Percentiles rank a stretch among this genome's conserved stretches.
phyloP scores from a whole-genome alignment of 169 alveolate genomes.

The Cryptosporidium viatorum region DNA sequence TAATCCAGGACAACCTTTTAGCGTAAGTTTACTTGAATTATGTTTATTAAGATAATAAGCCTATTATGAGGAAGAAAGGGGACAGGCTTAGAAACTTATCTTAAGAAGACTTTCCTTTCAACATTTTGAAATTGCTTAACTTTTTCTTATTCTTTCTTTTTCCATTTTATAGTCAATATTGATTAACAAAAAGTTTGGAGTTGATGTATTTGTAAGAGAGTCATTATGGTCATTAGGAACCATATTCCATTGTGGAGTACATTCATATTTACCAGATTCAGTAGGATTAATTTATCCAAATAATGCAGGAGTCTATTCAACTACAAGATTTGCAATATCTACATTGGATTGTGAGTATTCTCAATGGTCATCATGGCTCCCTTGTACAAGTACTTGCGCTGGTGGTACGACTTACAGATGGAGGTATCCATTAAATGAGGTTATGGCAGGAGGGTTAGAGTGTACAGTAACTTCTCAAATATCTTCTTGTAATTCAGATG shows the following conservation, averaged over 20 bases:
- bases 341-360: slow-evolving; percentile 65
- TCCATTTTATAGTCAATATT: slow-evolving; percentile 26
- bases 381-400: slow-evolving; percentile 59
- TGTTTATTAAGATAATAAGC: not conserved
- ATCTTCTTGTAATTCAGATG: slow-evolving; percentile 57
- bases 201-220: slow-evolving; percentile 61
- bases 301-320: slow-evolving; percentile 24
- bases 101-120: not conserved
- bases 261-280: slow-evolving; percentile 11
- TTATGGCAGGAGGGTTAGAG: slow-evolving; percentile 75
- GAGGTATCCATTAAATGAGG: slow-evolving; percentile 69
- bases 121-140: not conserved
- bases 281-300: slow-evolving; percentile 43
- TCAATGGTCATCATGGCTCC: slow-evolving; percentile 73
- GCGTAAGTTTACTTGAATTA: slow-evolving; percentile 21
- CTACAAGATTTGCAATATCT: slow-evolving; percentile 59
- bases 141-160: not conserved
- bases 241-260: slow-evolving; percentile 34
- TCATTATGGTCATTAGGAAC: slow-evolving; percentile 61
- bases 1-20: slow-evolving; percentile 53
- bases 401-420: slow-evolving; percentile 74
- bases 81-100: not conserved
- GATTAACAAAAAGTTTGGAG: slow-evolving; percentile 45
- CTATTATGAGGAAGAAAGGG: not conserved
- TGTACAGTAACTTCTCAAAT: slow-evolving; percentile 53